Base-by-base conservation (phyloP, 306 rosid genomes). In the Heteromeles arbutifolia region DNA sequence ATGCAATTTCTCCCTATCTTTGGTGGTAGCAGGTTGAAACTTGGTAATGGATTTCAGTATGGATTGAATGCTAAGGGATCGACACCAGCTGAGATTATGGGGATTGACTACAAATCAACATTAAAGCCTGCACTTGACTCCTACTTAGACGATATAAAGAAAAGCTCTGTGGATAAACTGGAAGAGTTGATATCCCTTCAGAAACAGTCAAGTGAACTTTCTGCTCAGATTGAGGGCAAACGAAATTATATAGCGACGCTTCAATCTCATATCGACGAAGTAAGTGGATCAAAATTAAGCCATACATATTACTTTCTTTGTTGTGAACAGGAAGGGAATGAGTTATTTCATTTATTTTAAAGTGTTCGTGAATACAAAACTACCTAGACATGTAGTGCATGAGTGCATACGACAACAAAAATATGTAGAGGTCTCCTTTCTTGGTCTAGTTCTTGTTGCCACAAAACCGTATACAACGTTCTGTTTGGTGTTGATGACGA, bases 21-120 rank as follows among this genome's bases (percentile, higher is more conserved):
- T 67, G 8, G 24, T 84, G 64, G 53, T 84, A 75, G 39, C 80
- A 92, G 99, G 92, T 84, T 92, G 84, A 95, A 95, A 85, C 79
- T 90, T 58, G 90, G 84, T 52, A 83, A 79, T 43, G 86, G 74
- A 8, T 75, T 89, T 89, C 97, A 92, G 69, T 95, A 90, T 83
- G 72, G 62, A 31, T 67, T 95, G 84, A 86, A 95, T 83, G 56
- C 92, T 65, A 80, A 87, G 72, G 97, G 99, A 68, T 85, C 87
- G 37, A 86, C 93, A 12, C 88, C 90, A 29, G 77, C 91, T 67
- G 96, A 90, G 87, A 85, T 95, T 67, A 88, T 90, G 96, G 97
- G 99, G 44, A 69, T 89, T 74, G 90, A 92, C 83, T 77, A 88
- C 81, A 95, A 95, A 78, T 65, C 79, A 67, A 75, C 74, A 6